Evolutionary conservation across 1,284 basidiomycete genomes (phyloP), one percentile per base, ranked within the genome.

Genomic region (Rhodotorula sp.): DNA sequence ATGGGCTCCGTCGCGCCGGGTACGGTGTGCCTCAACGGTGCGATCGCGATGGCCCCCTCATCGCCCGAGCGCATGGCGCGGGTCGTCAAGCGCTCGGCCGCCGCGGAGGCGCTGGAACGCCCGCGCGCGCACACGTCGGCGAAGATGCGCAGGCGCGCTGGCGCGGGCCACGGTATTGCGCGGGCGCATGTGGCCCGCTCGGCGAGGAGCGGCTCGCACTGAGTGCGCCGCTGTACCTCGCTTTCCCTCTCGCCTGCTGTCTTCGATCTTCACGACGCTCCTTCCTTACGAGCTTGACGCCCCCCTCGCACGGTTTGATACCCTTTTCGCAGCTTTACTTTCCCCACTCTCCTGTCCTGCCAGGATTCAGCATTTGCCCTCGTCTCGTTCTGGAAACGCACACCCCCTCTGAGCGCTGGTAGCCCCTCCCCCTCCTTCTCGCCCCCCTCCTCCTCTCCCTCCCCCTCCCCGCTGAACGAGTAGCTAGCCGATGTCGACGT

Each of bases 1-100:
- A 76, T 76, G 75, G 75, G 75, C 10, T 41, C 62, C 15, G 75
- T 76, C 65, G 75, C 75, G 0, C 29, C 72, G 5, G 75, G 75
- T 0, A 76, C 75, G 36, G 48, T 60, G 22, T 76, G 74, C 62
- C 7, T n/a, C 17, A 34, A 59, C 32, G 65, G 59, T 19, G 22
- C 32, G 39, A 75, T 75, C 57, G 50, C 58, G 21, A 41, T 62
- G 51, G 66, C 73, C 21, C 58, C 44, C 15, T 37, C 36, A 17
- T 41, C 39, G 37, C 34, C 21, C 34, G 50, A 39, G 37, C 64
- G 57, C 29, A 61, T 61, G 60, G 54, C 22, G 44, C 50, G 46
- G 36, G 32, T 66, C 29, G 61, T 62, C 57, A 61, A 61, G 59
- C 53, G 27, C 29, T 59, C 44, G 13, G 48, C 9, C 32, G 29